A percentile compares a stretch with the other conserved stretches of the same genome.
phyloP scores from a whole-genome alignment of 2,329 filamentous ascomycete species.

The Beauveria asiatica region DNA sequence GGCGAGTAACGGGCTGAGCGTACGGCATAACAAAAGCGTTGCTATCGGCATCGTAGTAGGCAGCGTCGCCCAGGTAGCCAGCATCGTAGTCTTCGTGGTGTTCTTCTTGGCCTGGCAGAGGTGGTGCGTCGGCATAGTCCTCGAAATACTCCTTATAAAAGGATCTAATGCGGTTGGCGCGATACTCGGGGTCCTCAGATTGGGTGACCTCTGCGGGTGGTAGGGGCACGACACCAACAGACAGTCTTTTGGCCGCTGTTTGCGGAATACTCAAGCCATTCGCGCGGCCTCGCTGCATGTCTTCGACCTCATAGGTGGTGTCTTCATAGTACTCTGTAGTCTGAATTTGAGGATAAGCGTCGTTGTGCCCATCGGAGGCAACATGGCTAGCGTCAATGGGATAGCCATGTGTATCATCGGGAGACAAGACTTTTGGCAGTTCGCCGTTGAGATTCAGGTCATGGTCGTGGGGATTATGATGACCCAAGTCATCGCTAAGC shows the following conservation, averaged over 20 bases:
- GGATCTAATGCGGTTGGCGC: constrained; percentile 92
- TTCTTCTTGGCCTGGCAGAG: constrained; percentile 25
- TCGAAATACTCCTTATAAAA: constrained; percentile 99
- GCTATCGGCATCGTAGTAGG: constrained; percentile 57
- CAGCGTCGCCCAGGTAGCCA: constrained; percentile 59
- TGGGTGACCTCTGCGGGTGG: constrained; percentile 73
- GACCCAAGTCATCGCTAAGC: constrained; percentile 14
- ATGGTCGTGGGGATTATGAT: constrained; percentile 20
- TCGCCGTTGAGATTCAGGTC: constrained; percentile 29
- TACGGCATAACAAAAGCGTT: constrained; percentile 73
- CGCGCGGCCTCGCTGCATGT: constrained; percentile 17
- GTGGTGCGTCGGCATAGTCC: constrained; percentile 53
- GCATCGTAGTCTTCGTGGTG: constrained; percentile 73
- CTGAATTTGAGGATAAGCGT: constrained; percentile 19
- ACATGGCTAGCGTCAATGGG: constrained; percentile 12
- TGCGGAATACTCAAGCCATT: constrained; percentile 45
- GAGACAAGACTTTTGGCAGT: constrained; percentile 21
- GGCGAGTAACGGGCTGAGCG: constrained; percentile 74
- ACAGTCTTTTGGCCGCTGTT: constrained; percentile 50
- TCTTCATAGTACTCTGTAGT: constrained; percentile 27
- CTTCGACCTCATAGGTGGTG: constrained; percentile 19
- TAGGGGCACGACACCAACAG: constrained; percentile 70
- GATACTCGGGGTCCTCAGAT: constrained; percentile 83
- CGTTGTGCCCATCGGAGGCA: constrained; percentile 13
- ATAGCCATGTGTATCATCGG: constrained; percentile 14